Evolutionary conservation across 768 basidiomycete species (phyloP), one percentile per base, ranked within the genome.

Genomic region (Suillus placidus): DNA sequence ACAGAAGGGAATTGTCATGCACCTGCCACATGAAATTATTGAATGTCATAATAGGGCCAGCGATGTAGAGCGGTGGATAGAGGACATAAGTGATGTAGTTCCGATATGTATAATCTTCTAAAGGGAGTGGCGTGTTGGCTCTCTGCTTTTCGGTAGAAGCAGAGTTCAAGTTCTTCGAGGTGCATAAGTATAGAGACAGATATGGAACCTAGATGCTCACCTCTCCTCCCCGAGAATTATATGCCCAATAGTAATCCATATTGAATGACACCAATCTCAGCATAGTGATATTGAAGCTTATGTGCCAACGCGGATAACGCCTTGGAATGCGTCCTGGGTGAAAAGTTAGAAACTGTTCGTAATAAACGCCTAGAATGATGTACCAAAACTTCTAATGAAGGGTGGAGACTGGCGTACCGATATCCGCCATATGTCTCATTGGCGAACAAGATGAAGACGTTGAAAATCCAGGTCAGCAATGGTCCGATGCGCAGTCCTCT

Each of bases 11-110:
- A 34, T 52, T 43, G 14, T 16, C 55, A 73, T 84, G 66, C 45
- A 94, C 94, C 88, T 98, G 97, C 88, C 91, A 93, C 71, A 94
- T 80, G 74, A 94, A 99, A 75, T 97, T 94, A 72, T 97, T 97
- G 82, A 94, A 99, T 0, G 96, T 92, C 75, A 99, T 87, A 69
- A 99, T 96, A 0, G 97, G 97, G 0, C 97, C 97, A 2, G 93
- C 96, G 60, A 99, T 92, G 74, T 98, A 99, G 13, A 99, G 80
- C 1, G 97, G 96, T 0, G 96, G 88, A 72, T 99, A 99, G 9
- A 98, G 78, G n/a, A 85, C 83, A 73, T 98, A 99, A 30, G 92
- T 84, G 12, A 97, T 61, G 74, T 94, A 97, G 71, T 91, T 91
- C 20, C 78, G 57, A 68, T 87, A 89, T 2, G 86, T 84, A 73